Conservation (phyloP, 2,329 filamentous ascomycete species). For the Penicillium corylophilum region DNA sequence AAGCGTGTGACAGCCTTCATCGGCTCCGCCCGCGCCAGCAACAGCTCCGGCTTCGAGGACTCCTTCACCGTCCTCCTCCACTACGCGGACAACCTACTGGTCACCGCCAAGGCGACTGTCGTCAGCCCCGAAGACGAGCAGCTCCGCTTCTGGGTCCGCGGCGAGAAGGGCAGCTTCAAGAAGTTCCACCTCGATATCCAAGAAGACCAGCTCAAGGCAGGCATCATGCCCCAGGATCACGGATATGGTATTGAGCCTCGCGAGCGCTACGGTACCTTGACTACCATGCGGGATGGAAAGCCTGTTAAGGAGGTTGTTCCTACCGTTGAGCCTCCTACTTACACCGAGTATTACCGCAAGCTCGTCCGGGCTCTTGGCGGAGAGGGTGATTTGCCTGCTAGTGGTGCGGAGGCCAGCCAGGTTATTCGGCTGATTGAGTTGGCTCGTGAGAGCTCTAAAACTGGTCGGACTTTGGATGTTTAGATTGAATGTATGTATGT, state of each 20-base stretch:
- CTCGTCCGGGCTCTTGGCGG: slow-evolving; percentile 55
- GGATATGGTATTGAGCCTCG: slow-evolving; percentile 65
- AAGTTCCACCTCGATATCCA: slow-evolving; percentile 71
- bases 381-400: slow-evolving; percentile 55
- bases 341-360: slow-evolving; percentile 63
- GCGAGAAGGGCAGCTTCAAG: slow-evolving; percentile 71
- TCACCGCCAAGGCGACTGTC: slow-evolving; percentile 67
- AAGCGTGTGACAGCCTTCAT: slow-evolving; percentile 66
- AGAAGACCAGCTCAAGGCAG: slow-evolving; percentile 69
- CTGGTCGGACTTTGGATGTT: slow-evolving; percentile 49
- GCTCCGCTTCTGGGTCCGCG: slow-evolving; percentile 74
- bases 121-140: slow-evolving; percentile 68
- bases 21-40: slow-evolving; percentile 62
- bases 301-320: slow-evolving; percentile 53
- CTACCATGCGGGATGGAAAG: slow-evolving; percentile 55
- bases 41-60: slow-evolving; percentile 52
- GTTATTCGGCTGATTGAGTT: slow-evolving; percentile 59
- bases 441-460: slow-evolving; percentile 53
- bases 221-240: slow-evolving; percentile 59
- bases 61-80: slow-evolving; percentile 62
- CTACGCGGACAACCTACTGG: slow-evolving; percentile 64
- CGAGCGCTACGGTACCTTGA: slow-evolving; percentile 58
- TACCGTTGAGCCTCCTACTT: slow-evolving; percentile 66
- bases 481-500: slow-evolving; percentile 15
- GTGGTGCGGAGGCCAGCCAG: slow-evolving; percentile 52